These are phyloP conservation scores for Phyllosticta citribraziliensis DNA, from an alignment of 2,329 filamentous ascomycete genomes.

Conservation along the genomic window DNA sequence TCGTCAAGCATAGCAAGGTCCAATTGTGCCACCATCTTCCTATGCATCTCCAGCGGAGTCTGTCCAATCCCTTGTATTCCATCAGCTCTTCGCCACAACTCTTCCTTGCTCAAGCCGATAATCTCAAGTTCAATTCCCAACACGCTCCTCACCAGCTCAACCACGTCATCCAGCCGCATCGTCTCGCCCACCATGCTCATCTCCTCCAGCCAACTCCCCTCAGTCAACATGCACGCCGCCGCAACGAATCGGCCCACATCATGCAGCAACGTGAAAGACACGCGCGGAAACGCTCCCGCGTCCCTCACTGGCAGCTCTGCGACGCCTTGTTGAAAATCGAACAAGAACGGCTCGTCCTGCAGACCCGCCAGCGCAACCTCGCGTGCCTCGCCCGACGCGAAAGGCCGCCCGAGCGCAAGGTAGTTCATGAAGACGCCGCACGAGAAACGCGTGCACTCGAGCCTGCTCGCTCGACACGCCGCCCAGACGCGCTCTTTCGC, in stretches of 20 bases:
- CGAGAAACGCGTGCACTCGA: slow-evolving; percentile 24
- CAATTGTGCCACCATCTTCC: slow-evolving; percentile 11
- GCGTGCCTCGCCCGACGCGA: slow-evolving; percentile 9
- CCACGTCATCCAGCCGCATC: slow-evolving; percentile 17
- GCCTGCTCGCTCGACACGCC: slow-evolving; percentile 16
- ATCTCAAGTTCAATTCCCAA: slow-evolving; percentile 1
- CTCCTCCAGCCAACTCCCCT: slow-evolving; percentile 18
- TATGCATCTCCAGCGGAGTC: slow-evolving; percentile 13
- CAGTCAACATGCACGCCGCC: slow-evolving; percentile 20
- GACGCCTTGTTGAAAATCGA: slow-evolving; percentile 14
- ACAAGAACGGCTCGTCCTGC: slow-evolving; percentile 14
- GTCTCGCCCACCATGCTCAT: slow-evolving; percentile 26
- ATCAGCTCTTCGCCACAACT: neutral
- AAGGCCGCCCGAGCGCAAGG: slow-evolving; percentile 18
- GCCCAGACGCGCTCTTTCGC: slow-evolving; percentile 19
- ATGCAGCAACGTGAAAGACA: slow-evolving; percentile 24
- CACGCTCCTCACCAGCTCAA: slow-evolving; percentile 12
- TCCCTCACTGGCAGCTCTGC: slow-evolving; percentile 18
- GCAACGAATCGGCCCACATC: slow-evolving; percentile 25
- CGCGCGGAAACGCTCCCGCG: slow-evolving; percentile 16
- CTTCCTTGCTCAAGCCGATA: neutral
- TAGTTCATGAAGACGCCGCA: slow-evolving; percentile 29
- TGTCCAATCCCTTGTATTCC: neutral
- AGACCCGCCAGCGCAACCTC: slow-evolving; percentile 17
- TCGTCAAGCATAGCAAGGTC: slow-evolving; percentile 13